Percentiles rank a stretch among this genome's conserved stretches.
Conservation (phyloP, 345 rosid genomes). For the Hypericum androsaemum region DNA sequence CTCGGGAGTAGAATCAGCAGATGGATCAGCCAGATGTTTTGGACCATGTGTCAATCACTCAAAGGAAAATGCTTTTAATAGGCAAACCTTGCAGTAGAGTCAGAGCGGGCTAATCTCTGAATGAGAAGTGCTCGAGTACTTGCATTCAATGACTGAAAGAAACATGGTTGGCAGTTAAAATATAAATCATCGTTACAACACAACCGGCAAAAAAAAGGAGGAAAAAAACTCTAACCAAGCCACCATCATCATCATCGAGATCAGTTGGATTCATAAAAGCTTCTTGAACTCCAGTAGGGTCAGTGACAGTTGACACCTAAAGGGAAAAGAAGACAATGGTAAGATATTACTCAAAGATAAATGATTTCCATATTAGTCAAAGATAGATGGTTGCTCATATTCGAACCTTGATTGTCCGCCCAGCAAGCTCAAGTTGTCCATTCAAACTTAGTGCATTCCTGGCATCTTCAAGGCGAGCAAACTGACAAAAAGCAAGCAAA, state of each 20-base stretch:
- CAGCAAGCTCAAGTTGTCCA: conserved; percentile 86
- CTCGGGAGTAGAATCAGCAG: conserved; percentile 16
- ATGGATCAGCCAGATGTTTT: conserved; percentile 1
- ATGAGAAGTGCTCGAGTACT: conserved; percentile 80
- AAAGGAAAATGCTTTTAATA: conserved; percentile 8
- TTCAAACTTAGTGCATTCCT: conserved; percentile 78
- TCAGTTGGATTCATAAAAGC: conserved; percentile 57
- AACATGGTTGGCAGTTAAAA: conserved; percentile 1
- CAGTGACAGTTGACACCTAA: conserved; percentile 91
- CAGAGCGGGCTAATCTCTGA: conserved; percentile 90
- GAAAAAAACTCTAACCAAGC: conserved; percentile 58
- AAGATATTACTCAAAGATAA: background rate
- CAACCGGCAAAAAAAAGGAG: background rate
- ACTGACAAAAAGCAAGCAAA: conserved; percentile 27
- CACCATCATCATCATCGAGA: conserved; percentile 94
- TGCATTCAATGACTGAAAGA: conserved; percentile 75
- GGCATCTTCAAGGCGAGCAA: conserved; percentile 91
- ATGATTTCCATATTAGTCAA: background rate
- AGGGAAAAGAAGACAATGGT: conserved; percentile 6
- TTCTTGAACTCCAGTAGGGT: conserved; percentile 63
- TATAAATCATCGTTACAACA: background rate
- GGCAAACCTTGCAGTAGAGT: conserved; percentile 62
- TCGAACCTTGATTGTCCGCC: conserved; percentile 66
- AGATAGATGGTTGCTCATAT: background rate
- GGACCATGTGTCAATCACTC: background rate